phyloP scores from a whole-genome alignment of 2,329 filamentous ascomycete species.

The Apiospora kogelbergensis region DNA sequence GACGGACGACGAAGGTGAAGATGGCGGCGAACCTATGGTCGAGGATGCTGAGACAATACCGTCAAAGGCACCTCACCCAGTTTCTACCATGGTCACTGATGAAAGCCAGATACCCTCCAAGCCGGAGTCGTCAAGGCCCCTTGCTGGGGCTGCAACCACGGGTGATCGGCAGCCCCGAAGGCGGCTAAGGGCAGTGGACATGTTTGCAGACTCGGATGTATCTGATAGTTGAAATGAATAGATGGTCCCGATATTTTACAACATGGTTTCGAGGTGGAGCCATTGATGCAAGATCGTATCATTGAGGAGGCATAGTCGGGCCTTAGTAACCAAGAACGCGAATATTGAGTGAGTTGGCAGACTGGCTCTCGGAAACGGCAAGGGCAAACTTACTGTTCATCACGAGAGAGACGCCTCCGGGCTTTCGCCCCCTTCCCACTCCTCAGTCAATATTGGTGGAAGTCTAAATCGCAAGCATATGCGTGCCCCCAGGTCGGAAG shows the following conservation, averaged over 20 bases:
- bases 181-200: slow-evolving; percentile 76
- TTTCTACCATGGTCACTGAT: neutral
- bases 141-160: slow-evolving; percentile 26
- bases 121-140: slow-evolving; percentile 21
- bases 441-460: neutral
- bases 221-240: slow-evolving; percentile 23
- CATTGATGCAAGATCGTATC: too few relatives aligned
- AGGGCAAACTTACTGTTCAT: too few relatives aligned
- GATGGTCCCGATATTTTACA: too few relatives aligned
- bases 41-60: slow-evolving; percentile 24
- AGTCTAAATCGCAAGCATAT: neutral
- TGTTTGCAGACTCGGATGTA: slow-evolving; percentile 79
- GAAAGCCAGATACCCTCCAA: neutral
- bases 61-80: neutral
- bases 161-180: slow-evolving; percentile 45
- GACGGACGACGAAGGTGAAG: slow-evolving; percentile 35
- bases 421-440: neutral
- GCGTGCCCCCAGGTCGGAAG: too few relatives aligned
- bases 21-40: slow-evolving; percentile 37
- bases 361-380: too few relatives aligned
- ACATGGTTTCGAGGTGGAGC: too few relatives aligned
- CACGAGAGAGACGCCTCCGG: too few relatives aligned
- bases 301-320: too few relatives aligned
- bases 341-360: neutral
- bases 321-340: too few relatives aligned